Base-by-base conservation (phyloP, 2,329 filamentous ascomycete genomes). In the Colletotrichum sojae region DNA sequence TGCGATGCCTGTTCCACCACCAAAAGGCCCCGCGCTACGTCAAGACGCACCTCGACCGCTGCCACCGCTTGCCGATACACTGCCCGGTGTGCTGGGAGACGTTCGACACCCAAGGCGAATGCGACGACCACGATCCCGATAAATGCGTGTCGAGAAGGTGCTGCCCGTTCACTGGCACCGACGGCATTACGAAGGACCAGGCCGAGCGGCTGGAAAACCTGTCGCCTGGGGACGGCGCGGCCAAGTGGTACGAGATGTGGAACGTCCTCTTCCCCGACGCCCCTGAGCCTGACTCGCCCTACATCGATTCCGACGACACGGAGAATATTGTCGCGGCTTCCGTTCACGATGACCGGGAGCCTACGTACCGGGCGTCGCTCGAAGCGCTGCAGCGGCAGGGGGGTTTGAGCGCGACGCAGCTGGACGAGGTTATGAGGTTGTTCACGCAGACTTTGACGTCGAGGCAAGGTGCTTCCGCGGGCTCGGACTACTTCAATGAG, bases 191-290 rank as follows among this genome's bases (percentile, higher is more conserved):
- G 5, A 71, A 74, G 6, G 73, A 71, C 18, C 73, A 74, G 39
- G 71, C 69, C 27, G 61, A 27, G 18, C 40, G 68, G 16, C 71
- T 76, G 6, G 48, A 61, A 1, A 46, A 27, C 18, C 64, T 20
- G 65, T 69, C 20, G 56, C 70, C 70, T 6, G 72, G 64, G 1
- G 27, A 31, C 27, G 27, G 27, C 27, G 27, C 27, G 27, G 9
- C 27, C n/a, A 72, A 76, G 22, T 78, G 76, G 76, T 76, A 74
- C 57, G 69, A 70, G 5, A 73, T 77, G 3, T 77, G 73, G 70
- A 63, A 73, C 4, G 71, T 73, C 9, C 39, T 78, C 1, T 76
- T 76, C 48, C 60, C 67, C 1, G 69, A 62, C 8, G 55, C 55
- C 3, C 57, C 62, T 3, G 70, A 52, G 2, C 75, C 74, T 13